Conservation (phyloP, 163 green algal genomes). For the Scenedesmus sp. region DNA sequence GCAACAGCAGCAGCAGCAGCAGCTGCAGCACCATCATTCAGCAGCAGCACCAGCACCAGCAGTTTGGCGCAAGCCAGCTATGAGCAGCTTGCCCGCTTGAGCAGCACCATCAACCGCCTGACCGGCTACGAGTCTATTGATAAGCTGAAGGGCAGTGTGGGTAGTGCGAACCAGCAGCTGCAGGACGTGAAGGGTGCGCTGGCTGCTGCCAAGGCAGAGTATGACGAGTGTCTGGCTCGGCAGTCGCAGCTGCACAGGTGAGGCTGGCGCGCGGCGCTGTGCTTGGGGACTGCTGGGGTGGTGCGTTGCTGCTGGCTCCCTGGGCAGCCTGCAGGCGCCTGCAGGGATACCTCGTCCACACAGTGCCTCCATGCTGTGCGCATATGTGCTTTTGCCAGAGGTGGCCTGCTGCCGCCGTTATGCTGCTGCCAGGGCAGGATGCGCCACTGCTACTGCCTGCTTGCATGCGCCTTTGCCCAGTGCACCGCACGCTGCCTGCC, state of each 20-base stretch:
- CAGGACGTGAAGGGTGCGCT: slow-evolving; percentile 25
- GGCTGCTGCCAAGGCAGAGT: slow-evolving; percentile 43
- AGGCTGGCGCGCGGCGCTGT: not conserved
- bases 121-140: slow-evolving; percentile 62
- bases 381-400: too few species aligned
- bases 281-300: too few species aligned
- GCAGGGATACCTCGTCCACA: not conserved
- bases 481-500: not conserved
- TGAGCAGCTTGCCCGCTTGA: slow-evolving; percentile 42
- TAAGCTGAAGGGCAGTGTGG: slow-evolving; percentile 55
- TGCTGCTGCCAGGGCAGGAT: too few species aligned
- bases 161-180: slow-evolving; percentile 46
- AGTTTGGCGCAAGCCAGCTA: not conserved
- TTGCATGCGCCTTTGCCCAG: not conserved
- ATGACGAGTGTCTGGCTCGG: slow-evolving; percentile 42
- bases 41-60: not conserved
- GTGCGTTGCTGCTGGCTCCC: too few species aligned
- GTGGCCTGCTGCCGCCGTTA: too few species aligned
- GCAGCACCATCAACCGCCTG: slow-evolving; percentile 43
- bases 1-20: slow-evolving; percentile 1
- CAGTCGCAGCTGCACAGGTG: slow-evolving; percentile 59
- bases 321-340: not conserved
- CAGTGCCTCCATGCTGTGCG: too few species aligned
- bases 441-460: too few species aligned
- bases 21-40: not conserved